Evolutionary conservation across 2,329 filamentous ascomycete genomes (phyloP), one percentile per base, ranked within the genome.

Genomic region (Aureobasidium vineae): DNA sequence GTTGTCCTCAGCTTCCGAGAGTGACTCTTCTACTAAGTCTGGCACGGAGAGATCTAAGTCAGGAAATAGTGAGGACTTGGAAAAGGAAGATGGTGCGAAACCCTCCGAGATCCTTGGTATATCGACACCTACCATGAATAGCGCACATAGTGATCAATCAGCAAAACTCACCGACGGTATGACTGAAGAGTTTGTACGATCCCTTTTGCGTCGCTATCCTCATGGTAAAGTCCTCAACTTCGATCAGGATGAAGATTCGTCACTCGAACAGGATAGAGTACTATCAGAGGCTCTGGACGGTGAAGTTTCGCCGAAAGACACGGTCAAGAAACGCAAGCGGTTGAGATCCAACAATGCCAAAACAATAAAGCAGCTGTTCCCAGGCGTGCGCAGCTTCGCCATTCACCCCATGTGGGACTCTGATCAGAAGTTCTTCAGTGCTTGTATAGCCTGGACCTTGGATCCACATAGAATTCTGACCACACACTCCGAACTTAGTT

Each of bases 361-460:
- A 10, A 4, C 41, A 36, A 65, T 67, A 21, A 53, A 43, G 15
- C 54, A 33, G n/a, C 19, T 57, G 67, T 82, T 83, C 56, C 80
- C 80, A 0, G 72, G 73, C 38, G 78, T 78, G 1, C 73, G 75
- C 1, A 80, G 81, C 64, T 74, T 83, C 6, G 75, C 83, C 5
- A 81, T 83, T 54, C 72, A 81, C 5, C 80, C 81, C 0, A 68
- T 83, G 1, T 83, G 79, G 79, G 81, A 83, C 67, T 76, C 78
- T 11, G 76, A 77, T 10, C 53, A 63, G 21, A 63, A 43, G 19
- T 67, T 63, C 28, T 67, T 64, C 43, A 56, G 47, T 43, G 66
- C 57, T 50, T 67, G 57, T n/a, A 63, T 79, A 45, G 74, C 77
- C 5, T 79, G 77, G 33, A 80, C 79, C 43, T 78, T 79, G 52